Base-by-base conservation (phyloP, 805 yeast species). In the Blastobotrys robertii region DNA sequence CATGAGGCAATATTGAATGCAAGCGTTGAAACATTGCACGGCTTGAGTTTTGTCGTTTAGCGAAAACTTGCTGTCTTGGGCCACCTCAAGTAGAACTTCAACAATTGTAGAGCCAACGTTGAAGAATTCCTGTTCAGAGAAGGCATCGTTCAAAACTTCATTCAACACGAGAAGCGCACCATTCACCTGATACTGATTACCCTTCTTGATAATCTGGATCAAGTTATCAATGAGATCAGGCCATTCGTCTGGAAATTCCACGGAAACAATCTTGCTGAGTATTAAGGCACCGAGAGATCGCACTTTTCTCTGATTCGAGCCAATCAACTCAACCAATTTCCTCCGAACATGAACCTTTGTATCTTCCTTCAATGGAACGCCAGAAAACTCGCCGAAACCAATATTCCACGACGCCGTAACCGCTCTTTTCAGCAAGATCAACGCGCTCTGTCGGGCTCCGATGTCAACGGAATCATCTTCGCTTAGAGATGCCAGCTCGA, bases 201-300 rank as follows among this genome's bases (percentile, higher is more conserved):
- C 50, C 19, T 45, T 37, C 39, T 37, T 30, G 32, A 56, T 37
- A 38, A 51, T 15, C 64, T 60, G 34, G 44, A 53, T 78, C 14
- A 85, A 54, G 5, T 59, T 59, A 30, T 50, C 48, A 10, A 58
- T 37, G 38, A 88, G 65, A 15, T 69, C 72, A 0, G 97, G 95
- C 97, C 97, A 90, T 57, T 86, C 94, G 56, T 92, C 97, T 0
- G 98, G 98, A 55, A 76, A 90, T 56, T 90, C 98, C 1, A 79
- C 83, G 2, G 83, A 81, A 0, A 95, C 86, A 11, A 90, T 84
- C 54, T 84, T 94, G 4, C 83, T 83, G 12, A 87, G 74, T 11
- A 84, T 80, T 50, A 84, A 80, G 1, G 88, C 77, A 1, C 83
- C 74, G 40, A 83, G 72, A 28, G 70, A 72, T 45, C 85, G 69